Percentiles rank a stretch among this genome's conserved stretches.
phyloP scores from a whole-genome alignment of 495 filamentous ascomycete species.

The Aeminium ludgeri region DNA sequence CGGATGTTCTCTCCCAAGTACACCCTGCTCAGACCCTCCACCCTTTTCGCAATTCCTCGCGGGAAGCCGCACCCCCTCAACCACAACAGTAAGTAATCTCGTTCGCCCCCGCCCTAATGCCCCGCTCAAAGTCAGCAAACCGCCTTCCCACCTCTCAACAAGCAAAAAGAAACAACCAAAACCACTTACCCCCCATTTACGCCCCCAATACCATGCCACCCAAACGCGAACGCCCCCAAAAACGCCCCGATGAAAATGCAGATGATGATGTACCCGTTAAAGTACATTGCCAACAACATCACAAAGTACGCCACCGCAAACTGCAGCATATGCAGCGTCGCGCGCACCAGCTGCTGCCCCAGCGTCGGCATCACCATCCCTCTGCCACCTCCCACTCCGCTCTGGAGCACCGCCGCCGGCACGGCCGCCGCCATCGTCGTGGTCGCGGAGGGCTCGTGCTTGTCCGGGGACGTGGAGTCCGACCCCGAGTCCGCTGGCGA shows the following conservation, averaged over 20 bases:
- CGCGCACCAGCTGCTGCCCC: conserved; percentile 43
- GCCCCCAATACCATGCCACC: conserved; percentile 30
- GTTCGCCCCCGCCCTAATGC: background rate
- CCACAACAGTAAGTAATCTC: conserved; percentile 1
- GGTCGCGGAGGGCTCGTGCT: too few species aligned
- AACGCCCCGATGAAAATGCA: conserved; percentile 47
- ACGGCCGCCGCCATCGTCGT: too few species aligned
- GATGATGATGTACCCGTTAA: conserved; percentile 48
- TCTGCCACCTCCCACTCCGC: too few species aligned
- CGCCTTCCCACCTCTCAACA: too few species aligned
- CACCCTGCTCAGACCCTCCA: too few species aligned
- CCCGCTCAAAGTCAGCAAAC: too few species aligned
- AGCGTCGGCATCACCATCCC: conserved; percentile 1
- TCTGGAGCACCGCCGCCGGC: too few species aligned
- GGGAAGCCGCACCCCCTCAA: background rate
- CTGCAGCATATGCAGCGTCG: conserved; percentile 45
- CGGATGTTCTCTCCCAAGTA: too few species aligned
- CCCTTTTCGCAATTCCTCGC: too few species aligned
- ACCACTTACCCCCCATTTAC: too few species aligned
- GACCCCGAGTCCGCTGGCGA: too few species aligned
- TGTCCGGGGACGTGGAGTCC: too few species aligned
- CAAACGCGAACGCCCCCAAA: conserved; percentile 41
- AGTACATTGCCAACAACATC: conserved; percentile 48
- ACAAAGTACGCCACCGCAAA: conserved; percentile 56
- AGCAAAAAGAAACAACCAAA: background rate